Evolutionary conservation across 495 filamentous ascomycete genomes (phyloP), one percentile per base, ranked within the genome.

Genomic region (Trichoderma reesei): DNA sequence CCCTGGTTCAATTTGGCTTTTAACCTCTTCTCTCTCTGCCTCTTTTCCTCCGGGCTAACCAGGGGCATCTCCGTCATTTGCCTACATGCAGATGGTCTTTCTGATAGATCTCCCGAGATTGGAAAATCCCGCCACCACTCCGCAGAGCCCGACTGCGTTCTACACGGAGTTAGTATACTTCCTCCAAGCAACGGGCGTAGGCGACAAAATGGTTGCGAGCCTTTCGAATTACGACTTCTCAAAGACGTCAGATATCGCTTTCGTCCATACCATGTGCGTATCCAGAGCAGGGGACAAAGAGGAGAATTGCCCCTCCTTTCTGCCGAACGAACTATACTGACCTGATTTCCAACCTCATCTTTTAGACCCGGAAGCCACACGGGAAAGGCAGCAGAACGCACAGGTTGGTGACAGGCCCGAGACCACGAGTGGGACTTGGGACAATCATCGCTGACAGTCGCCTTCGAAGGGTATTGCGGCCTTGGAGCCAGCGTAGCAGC

Each of bases 21-120:
- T 20, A 7, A 18, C 8, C 20, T 48, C 44, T n/a, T 13, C 16
- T 20, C 20, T 48, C n/a, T 18, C 1, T 48, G 7, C 3, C 20
- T 26, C 14, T 48, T 18, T 6, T 48, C 4, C 16, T 18, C 44
- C 44, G 11, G 11, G 11, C 38, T 39, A 48, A 18, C 44, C 16
- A 48, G 44, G n/a, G 44, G 44, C 18, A 48, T 20, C n/a, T 48
- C n/a, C 44, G 44, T 48, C 14, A n/a, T 14, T 37, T n/a, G 9
- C 20, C 44, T 48, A 20, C 10, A 3, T 7, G 20, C 39, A 87
- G 82, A 87, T 84, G 66, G 84, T 89, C 3, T 96, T 96, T 67
- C 71, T 96, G 5, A 90, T 96, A 65, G 92, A 96, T 70, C 82
- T 96, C 10, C 92, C 92, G 0, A 80, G 82, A 33, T 76, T 82